These are phyloP conservation scores for Puya raimondii DNA, from an alignment of 176 grass and related monocot species.

Conservation along the genomic window DNA sequence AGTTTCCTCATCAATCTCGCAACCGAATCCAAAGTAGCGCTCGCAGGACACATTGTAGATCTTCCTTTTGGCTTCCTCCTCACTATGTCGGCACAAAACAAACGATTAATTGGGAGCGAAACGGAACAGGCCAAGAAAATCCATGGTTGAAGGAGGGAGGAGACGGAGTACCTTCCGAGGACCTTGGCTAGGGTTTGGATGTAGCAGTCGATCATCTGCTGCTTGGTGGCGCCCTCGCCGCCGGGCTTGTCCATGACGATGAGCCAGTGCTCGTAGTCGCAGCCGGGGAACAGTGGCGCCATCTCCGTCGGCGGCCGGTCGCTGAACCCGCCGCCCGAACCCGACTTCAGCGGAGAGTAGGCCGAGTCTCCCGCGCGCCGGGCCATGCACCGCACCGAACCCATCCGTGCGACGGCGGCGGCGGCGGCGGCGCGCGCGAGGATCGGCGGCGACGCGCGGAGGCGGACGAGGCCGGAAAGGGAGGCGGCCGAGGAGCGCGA, in stretches of 20 bases:
- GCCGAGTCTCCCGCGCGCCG: slow-evolving; percentile 35
- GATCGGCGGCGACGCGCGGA: background rate
- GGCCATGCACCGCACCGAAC: slow-evolving; percentile 64
- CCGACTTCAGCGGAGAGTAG: slow-evolving; percentile 58
- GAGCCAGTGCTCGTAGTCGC: slow-evolving; percentile 99
- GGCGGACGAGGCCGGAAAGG: background rate
- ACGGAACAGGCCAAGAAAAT: no score
- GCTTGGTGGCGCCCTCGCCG: slow-evolving; percentile 69
- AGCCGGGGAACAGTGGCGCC: slow-evolving; percentile 81
- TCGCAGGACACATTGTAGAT: slow-evolving; percentile 99
- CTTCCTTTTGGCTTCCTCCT: slow-evolving; percentile 86
- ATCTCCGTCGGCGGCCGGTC: slow-evolving; percentile 76
- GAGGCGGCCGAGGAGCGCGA: background rate
- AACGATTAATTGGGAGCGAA: background rate
- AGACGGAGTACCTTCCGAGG: slow-evolving; percentile 60
- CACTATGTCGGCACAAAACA: slow-evolving; percentile 28
- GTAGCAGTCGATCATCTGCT: slow-evolving; percentile 98
- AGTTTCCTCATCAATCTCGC: slow-evolving; percentile 81
- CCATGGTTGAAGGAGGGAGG: background rate
- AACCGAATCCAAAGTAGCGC: slow-evolving; percentile 88
- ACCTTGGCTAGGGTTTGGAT: slow-evolving; percentile 85
- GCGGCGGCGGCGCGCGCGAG: background rate
- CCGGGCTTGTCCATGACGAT: slow-evolving; percentile 98
- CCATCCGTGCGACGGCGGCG: background rate
- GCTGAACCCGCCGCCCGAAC: slow-evolving; percentile 31